Evolutionary conservation across 2,329 filamentous ascomycete genomes (phyloP).

Genomic region (Talaromyces sp.): DNA sequence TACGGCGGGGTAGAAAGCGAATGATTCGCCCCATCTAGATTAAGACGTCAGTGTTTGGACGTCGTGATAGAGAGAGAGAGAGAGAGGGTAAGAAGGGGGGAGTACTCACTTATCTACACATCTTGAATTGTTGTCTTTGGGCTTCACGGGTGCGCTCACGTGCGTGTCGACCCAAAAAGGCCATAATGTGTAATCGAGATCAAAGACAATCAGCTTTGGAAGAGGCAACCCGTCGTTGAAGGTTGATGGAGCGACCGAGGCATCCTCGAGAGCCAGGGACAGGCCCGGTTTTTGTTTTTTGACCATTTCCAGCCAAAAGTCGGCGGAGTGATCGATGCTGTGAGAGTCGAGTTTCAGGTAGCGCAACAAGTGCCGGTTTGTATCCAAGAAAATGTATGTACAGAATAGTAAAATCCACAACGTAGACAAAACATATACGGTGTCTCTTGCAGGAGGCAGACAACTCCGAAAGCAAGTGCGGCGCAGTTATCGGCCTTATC

Average conservation of each 20-base stretch:
- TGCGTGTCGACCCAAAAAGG: constrained; percentile 98
- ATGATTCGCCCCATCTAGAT: constrained; percentile 57
- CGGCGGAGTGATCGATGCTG: not conserved
- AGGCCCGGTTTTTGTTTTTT: constrained; percentile 31
- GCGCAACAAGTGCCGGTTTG: not conserved
- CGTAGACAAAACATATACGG: not conserved
- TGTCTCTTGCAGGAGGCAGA: too few relatives aligned
- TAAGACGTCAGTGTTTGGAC: not conserved
- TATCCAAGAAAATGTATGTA: not conserved
- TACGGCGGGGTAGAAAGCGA: constrained; percentile 66
- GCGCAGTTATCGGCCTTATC: not conserved
- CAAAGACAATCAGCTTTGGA: constrained; percentile 82
- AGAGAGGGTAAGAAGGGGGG: not conserved
- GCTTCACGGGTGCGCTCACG: constrained; percentile 68
- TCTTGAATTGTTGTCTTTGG: constrained; percentile 49
- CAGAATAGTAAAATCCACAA: not conserved
- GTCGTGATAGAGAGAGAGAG: not conserved
- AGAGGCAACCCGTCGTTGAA: constrained; percentile 66
- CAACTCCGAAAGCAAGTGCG: not conserved
- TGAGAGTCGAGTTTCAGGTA: not conserved
- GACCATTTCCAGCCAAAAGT: constrained; percentile 17
- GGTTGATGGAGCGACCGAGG: constrained; percentile 45
- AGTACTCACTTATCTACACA: constrained; percentile 35
- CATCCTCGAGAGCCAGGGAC: constrained; percentile 26
- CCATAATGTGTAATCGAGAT: constrained; percentile 98